Evolutionary conservation across 2,329 filamentous ascomycete genomes (phyloP).

Genomic region (Dactylonectria macrodidyma): DNA sequence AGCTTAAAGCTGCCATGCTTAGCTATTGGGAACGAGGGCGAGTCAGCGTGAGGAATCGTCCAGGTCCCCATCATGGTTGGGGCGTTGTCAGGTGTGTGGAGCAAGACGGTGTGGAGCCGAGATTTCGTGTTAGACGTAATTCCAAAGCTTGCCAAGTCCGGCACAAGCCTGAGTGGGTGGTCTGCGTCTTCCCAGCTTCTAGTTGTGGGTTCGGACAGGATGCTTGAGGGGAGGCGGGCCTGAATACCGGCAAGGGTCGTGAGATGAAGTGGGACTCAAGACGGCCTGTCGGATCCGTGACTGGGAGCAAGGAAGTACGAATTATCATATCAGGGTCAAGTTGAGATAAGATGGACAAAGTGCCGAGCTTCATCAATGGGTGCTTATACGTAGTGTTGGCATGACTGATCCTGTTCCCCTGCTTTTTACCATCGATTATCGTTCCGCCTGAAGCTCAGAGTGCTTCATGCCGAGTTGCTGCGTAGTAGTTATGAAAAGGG

Average conservation of each 20-base stretch:
- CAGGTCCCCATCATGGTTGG: background rate
- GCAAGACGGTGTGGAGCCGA: conserved; percentile 13
- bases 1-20: conserved; percentile 19
- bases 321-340: background rate
- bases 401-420: background rate
- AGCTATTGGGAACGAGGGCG: background rate
- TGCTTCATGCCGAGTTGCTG: background rate
- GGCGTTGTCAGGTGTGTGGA: background rate
- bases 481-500: background rate
- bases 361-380: background rate
- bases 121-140: conserved; percentile 3
- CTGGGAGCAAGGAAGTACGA: conserved; percentile 8
- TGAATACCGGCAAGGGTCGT: background rate
- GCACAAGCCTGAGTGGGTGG: background rate
- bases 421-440: background rate
- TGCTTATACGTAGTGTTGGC: background rate
- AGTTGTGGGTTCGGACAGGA: conserved; percentile 9
- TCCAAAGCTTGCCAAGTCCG: background rate
- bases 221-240: background rate
- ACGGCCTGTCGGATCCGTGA: conserved; percentile 19
- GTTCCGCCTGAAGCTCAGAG: conserved; percentile 9
- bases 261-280: conserved; percentile 21
- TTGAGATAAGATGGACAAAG: background rate
- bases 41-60: background rate
- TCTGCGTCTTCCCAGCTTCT: background rate